Evolutionary conservation across 139 green algal species (phyloP), one percentile per base, ranked within the genome.

Genomic region (Chara braunii): DNA sequence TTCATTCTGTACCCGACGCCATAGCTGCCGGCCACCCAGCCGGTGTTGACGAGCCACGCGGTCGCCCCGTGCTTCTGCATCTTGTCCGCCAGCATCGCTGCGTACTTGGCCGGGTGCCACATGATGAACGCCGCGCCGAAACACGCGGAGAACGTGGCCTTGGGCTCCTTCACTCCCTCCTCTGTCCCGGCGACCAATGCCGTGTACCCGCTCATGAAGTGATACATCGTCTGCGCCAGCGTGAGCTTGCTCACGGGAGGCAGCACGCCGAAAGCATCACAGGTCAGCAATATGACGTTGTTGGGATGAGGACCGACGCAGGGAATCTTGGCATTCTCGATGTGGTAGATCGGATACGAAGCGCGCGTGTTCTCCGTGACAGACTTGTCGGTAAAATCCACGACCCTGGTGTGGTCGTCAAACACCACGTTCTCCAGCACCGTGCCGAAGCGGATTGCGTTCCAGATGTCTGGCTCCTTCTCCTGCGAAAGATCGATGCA

Each of bases 181-280:
- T 97, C 91, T 2, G 91, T 97, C 60, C 91, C 91, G 8, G 91
- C 90, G 40, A 94, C 91, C 60, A 70, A 96, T 54, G 89, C 85
- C 2, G 91, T 98, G 86, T 97, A 97, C 12, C 91, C 92, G 6
- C 63, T 85, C 54, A 98, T 86, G 73, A 97, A 97, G 67, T 95
- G 88, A 75, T 97, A 97, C 90, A 97, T 97, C 30, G 90, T 91
- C 76, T 97, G 91, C 68, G 89, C 85, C 28, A 67, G 72, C 18
- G 79, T 92, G 18, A 96, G 84, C 50, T 80, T 81, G 45, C 68
- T 75, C 22, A 96, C 85, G 9, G 90, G 90, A 0, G 89, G 89
- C 75, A 95, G 81, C 70, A 95, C 89, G 28, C 90, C 90, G 78
- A 96, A 96, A 3, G 89, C 89, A 69, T 92, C 86, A 72, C 84